phyloP scores from a whole-genome alignment of 2,329 filamentous ascomycete genomes.

The Fusarium aywerte region DNA sequence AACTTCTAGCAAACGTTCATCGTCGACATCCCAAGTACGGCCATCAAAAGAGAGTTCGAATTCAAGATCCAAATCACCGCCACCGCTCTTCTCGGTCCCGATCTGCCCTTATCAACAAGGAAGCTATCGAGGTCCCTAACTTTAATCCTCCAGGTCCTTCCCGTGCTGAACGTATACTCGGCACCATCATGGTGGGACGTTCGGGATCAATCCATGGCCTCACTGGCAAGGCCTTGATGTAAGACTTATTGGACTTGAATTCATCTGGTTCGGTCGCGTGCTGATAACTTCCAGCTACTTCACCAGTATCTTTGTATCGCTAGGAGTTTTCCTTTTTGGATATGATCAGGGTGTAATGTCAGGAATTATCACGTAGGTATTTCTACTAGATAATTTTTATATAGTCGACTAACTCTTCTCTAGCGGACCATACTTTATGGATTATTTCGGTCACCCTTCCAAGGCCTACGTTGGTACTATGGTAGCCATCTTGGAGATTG shows the following conservation, averaged over 20 bases:
- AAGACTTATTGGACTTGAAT: constrained; percentile 48
- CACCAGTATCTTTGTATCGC: constrained; percentile 88
- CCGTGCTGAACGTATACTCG: constrained; percentile 75
- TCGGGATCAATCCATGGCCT: constrained; percentile 85
- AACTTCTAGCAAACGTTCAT: constrained; percentile 63
- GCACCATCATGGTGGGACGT: constrained; percentile 86
- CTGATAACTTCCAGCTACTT: constrained; percentile 75
- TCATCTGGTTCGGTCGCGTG: constrained; percentile 3
- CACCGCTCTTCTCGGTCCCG: constrained; percentile 52
- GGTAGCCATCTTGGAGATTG: constrained; percentile 95
- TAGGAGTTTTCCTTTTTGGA: constrained; percentile 88
- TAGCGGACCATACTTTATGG: constrained; percentile 86
- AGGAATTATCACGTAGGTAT: constrained; percentile 70
- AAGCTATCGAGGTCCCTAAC: constrained; percentile 84
- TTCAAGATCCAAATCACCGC: constrained; percentile 61
- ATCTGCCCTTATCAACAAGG: constrained; percentile 67
- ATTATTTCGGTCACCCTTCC: constrained; percentile 91
- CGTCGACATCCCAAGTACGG: constrained; percentile 57
- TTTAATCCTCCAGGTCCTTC: constrained; percentile 71
- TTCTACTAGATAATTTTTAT: background rate
- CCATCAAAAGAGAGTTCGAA: constrained; percentile 73
- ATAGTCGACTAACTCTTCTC: constrained; percentile 37
- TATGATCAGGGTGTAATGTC: constrained; percentile 95
- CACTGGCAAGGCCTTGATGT: constrained; percentile 95
- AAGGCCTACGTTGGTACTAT: constrained; percentile 92